Conservation (phyloP, 108 stramenopile genomes). For the Nannochloropsis granulata region DNA sequence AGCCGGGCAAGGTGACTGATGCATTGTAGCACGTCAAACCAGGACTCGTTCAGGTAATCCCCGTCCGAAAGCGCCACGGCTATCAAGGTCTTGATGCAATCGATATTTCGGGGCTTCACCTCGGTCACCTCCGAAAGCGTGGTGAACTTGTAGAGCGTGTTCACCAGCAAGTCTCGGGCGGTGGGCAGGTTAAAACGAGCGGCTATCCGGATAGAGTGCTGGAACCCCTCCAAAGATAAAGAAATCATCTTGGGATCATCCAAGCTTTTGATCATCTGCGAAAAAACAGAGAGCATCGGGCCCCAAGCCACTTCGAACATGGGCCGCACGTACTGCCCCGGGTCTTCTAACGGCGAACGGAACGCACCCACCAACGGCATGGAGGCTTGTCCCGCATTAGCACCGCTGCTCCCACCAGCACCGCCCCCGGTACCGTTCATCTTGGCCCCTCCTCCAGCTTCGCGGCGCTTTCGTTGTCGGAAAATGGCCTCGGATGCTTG, state of each 20-base stretch:
- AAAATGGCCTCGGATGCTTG: constrained; percentile 67
- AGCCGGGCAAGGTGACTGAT: constrained; percentile 70
- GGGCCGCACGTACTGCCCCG: constrained; percentile 71
- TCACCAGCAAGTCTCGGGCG: constrained; percentile 73
- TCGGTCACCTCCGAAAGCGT: constrained; percentile 53
- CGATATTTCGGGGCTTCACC: constrained; percentile 67
- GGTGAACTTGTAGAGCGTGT: constrained; percentile 75
- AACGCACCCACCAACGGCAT: not conserved
- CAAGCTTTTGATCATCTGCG: constrained; percentile 35
- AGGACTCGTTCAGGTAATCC: constrained; percentile 65
- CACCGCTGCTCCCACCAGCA: not conserved
- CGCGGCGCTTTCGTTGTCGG: constrained; percentile 42
- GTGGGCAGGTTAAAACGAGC: constrained; percentile 61
- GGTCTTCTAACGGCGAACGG: not conserved
- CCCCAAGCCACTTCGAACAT: constrained; percentile 98
- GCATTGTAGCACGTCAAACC: constrained; percentile 76
- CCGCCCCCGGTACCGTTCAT: not conserved
- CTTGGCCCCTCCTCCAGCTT: constrained; percentile 22
- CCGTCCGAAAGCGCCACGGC: constrained; percentile 67
- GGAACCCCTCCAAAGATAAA: constrained; percentile 36
- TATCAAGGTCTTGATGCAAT: constrained; percentile 65
- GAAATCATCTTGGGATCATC: constrained; percentile 3
- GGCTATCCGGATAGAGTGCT: constrained; percentile 62
- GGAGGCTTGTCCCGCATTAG: too few species aligned
- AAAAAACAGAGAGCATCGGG: constrained; percentile 80